Percentiles rank a stretch among this genome's conserved stretches.
Conservation (phyloP, 2,329 filamentous ascomycete species). For the Tolypocladium sp. region DNA sequence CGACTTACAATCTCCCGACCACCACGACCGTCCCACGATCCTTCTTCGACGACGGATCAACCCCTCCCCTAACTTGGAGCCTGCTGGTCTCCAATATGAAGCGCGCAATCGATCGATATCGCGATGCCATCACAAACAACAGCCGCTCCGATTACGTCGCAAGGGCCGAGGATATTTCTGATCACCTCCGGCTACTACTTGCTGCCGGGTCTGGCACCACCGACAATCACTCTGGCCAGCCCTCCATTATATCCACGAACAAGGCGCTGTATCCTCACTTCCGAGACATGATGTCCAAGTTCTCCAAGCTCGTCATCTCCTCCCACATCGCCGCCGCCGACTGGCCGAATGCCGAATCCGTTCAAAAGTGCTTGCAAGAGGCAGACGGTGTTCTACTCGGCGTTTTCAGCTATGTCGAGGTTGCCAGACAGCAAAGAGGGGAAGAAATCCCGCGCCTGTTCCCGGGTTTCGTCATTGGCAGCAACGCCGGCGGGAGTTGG, state of each 20-base stretch:
- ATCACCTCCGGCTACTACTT: slow-evolving; percentile 87
- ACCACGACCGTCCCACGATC: slow-evolving; percentile 61
- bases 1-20: slow-evolving; percentile 46
- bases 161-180: slow-evolving; percentile 94
- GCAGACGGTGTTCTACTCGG: slow-evolving; percentile 93
- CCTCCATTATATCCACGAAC: slow-evolving; percentile 98
- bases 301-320: slow-evolving; percentile 96
- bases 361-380: slow-evolving; percentile 91
- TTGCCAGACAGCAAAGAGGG: slow-evolving; percentile 84
- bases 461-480: slow-evolving; percentile 87
- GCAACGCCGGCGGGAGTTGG: slow-evolving; percentile 79
- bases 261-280: slow-evolving; percentile 96
- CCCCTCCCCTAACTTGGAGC: slow-evolving; percentile 78
- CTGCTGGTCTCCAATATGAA: slow-evolving; percentile 89
- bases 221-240: slow-evolving; percentile 96
- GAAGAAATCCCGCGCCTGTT: slow-evolving; percentile 89
- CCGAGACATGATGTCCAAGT: slow-evolving; percentile 98
- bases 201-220: slow-evolving; percentile 94
- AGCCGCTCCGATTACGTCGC: slow-evolving; percentile 86
- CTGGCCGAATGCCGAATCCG: slow-evolving; percentile 88
- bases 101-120: slow-evolving; percentile 78
- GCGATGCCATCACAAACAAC: slow-evolving; percentile 76
- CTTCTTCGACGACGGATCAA: slow-evolving; percentile 84
- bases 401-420: slow-evolving; percentile 93
- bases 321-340: slow-evolving; percentile 96